Evolutionary conservation across 805 yeast genomes (phyloP).

Genomic region (Kazachstania kunashirensis): DNA sequence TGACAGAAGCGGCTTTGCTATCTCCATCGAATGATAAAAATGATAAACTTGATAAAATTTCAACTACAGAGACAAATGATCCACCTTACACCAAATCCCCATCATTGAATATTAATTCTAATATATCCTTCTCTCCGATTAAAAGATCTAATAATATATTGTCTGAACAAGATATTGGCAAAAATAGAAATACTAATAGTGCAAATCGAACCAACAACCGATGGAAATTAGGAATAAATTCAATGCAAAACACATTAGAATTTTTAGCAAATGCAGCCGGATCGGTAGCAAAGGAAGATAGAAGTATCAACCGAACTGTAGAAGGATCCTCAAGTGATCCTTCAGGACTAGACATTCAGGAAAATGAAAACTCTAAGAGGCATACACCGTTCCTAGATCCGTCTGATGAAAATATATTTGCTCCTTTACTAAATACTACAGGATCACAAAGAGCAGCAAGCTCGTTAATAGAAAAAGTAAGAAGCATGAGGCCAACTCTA

Average conservation of each 20-base stretch:
- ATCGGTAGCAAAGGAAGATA: slow-evolving; percentile 39
- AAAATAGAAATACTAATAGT: too few species aligned
- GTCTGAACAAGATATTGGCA: too few species aligned
- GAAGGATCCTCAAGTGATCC: background rate
- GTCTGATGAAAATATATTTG: slow-evolving; percentile 14
- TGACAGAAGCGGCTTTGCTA: background rate
- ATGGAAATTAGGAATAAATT: slow-evolving; percentile 24
- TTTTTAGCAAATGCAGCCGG: slow-evolving; percentile 76
- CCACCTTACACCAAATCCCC: too few species aligned
- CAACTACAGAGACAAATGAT: too few species aligned
- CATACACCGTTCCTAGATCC: slow-evolving; percentile 3
- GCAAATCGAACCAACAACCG: background rate
- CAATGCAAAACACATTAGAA: slow-evolving; percentile 53
- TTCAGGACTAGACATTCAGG: background rate
- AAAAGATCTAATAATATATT: too few species aligned
- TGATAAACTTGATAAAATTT: too few species aligned
- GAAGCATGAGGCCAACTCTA: slow-evolving; percentile 28
- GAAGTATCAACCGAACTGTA: background rate
- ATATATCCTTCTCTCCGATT: too few species aligned
- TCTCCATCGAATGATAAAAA: background rate
- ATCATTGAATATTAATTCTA: too few species aligned
- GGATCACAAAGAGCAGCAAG: slow-evolving; percentile 19
- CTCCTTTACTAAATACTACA: slow-evolving; percentile 20
- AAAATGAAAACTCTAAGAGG: background rate
- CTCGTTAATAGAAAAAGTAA: slow-evolving; percentile 28